phyloP scores from a whole-genome alignment of 2,329 filamentous ascomycete species.

The Fusarium succisae region DNA sequence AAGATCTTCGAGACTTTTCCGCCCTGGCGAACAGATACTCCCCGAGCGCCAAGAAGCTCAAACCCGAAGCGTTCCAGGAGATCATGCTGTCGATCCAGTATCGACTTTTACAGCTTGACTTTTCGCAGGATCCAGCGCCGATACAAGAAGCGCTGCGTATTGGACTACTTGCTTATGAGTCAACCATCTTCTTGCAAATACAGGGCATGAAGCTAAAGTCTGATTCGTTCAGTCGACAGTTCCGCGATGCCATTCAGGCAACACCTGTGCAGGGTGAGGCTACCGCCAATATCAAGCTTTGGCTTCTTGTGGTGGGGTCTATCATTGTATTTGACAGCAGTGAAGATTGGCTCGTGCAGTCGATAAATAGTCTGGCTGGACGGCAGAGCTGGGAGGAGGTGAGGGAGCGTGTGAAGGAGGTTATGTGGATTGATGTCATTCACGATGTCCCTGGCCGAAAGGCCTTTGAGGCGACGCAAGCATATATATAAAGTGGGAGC shows the following conservation, averaged over 20 bases:
- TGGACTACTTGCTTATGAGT: constrained; percentile 45
- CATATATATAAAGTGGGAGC: neutral
- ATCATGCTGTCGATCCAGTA: constrained; percentile 46
- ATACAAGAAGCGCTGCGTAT: constrained; percentile 39
- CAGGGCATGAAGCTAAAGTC: constrained; percentile 32
- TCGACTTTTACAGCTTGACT: constrained; percentile 40
- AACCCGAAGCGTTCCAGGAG: constrained; percentile 42
- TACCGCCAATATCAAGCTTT: constrained; percentile 37
- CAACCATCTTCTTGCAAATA: constrained; percentile 42
- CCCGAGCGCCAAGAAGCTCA: constrained; percentile 35
- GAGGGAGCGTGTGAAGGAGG: constrained; percentile 15
- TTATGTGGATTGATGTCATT: constrained; percentile 43
- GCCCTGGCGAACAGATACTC: constrained; percentile 38
- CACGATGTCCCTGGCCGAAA: constrained; percentile 34
- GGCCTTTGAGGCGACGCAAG: neutral
- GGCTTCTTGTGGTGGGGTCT: constrained; percentile 40
- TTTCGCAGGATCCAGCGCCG: constrained; percentile 3
- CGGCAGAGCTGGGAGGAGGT: constrained; percentile 37
- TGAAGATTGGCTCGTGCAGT: constrained; percentile 38
- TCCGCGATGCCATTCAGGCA: constrained; percentile 21
- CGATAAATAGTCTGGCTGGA: constrained; percentile 18
- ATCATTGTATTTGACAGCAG: constrained; percentile 32
- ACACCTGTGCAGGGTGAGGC: neutral
- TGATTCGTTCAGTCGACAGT: constrained; percentile 5
- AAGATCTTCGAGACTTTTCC: constrained; percentile 46